A percentile compares a stretch with the other conserved stretches of the same genome.
These are phyloP conservation scores for Termitomyces sp. DNA, from an alignment of 768 basidiomycete genomes.

Conservation along the genomic window DNA sequence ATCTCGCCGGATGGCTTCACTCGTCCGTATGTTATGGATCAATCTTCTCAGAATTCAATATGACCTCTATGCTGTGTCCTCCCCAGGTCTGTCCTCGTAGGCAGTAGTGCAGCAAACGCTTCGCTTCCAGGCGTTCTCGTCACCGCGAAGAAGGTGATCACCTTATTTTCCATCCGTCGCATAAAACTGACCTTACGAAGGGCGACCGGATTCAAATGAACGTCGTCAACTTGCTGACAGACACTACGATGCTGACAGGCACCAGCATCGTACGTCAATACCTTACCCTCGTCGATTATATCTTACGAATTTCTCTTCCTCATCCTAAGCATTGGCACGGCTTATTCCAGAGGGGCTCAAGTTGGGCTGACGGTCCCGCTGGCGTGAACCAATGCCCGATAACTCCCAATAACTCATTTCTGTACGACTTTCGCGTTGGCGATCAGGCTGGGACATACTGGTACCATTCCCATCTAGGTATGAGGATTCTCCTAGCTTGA, in stretches of 20 bases:
- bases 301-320: neutral
- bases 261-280: conserved; percentile 6
- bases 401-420: neutral
- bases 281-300: neutral
- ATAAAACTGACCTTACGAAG: neutral
- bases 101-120: neutral
- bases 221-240: conserved; percentile 1
- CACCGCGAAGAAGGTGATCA: neutral
- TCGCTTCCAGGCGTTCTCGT: conserved; percentile 3
- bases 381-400: conserved; percentile 5
- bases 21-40: neutral
- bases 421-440: neutral
- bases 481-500: neutral
- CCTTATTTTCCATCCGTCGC: too few species aligned
- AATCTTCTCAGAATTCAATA: neutral
- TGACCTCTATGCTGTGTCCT: neutral
- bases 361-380: conserved; percentile 7
- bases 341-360: neutral
- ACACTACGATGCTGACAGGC: conserved; percentile 4
- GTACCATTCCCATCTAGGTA: conserved; percentile 10
- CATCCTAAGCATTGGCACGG: conserved; percentile 8
- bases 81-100: neutral
- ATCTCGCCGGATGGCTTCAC: neutral
- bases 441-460: conserved; percentile 8
- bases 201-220: conserved; percentile 1